Percentiles rank a stretch among this genome's conserved stretches.
Evolutionary conservation across 208 protist genomes (phyloP).

Genomic region (Vickermania ingenoplastis): DNA sequence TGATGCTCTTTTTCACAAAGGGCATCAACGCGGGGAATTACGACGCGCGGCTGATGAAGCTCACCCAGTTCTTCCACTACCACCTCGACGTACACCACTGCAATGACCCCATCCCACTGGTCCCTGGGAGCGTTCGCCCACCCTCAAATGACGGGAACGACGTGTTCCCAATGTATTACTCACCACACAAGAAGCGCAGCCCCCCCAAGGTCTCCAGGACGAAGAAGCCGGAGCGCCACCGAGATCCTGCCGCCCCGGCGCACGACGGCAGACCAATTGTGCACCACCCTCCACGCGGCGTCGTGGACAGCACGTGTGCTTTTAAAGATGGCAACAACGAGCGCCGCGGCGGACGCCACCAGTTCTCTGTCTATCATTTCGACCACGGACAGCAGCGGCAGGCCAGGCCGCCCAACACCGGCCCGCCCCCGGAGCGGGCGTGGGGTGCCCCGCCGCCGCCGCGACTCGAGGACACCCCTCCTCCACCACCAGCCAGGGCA

Average conservation of each 20-base stretch:
- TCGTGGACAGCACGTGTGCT: not conserved
- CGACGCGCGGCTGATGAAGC: conserved; percentile 27
- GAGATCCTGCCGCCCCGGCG: not conserved
- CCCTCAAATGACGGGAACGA: no score
- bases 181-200: no score
- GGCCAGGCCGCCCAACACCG: no score
- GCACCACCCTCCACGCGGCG: not conserved
- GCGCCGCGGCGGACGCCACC: not conserved
- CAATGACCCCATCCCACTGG: not conserved
- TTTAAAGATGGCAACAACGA: not conserved
- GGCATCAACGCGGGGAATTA: conserved; percentile 31
- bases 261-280: not conserved
- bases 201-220: no score
- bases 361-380: not conserved
- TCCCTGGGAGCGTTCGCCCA: no score
- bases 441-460: no score
- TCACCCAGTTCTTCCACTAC: conserved; percentile 5
- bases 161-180: conserved; percentile 1
- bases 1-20: conserved; percentile 30
- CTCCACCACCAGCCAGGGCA: no score
- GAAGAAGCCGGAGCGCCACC: not conserved
- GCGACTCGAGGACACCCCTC: no score
- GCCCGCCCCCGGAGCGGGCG: no score
- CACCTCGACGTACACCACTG: not conserved
- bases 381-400: no score